Evolutionary conservation across 768 basidiomycete species (phyloP), one percentile per base, ranked within the genome.

Genomic region (Tylopilus subfusipes): DNA sequence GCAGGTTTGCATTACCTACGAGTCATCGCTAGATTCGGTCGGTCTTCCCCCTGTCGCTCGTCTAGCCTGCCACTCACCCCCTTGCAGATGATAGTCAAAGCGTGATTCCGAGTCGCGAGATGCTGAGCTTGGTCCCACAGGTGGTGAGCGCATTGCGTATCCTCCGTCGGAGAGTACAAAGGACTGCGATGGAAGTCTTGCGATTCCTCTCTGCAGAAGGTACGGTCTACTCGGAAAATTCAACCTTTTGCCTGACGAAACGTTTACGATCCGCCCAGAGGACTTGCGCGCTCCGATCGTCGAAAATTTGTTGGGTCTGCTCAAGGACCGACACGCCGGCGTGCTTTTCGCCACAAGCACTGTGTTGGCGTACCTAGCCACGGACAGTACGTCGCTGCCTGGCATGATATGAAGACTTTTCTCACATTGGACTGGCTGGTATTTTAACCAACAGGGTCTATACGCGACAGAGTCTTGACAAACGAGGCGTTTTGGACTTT

Each of bases 1-100:
- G 63, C 68, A 5, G 60, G 59, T 5, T 48, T 68, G 42, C 61
- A 67, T 34, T 68, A 68, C 38, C 43, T 68, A 2, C 68, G 58
- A 5, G 30, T 55, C 0, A 27, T 69, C 19, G 54, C 60, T 44
- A 33, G 53, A 53, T 57, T 61, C 10, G 63, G 67, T 68, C 7
- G 14, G 60, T n/a, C 13, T 12, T 3, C 39, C 22, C 18, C 14
- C 11, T 34, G 18, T 31, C 6, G 22, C 30, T 36, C 18, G 19
- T 16, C 18, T 3, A 5, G 8, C 25, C 34, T 18, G 5, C 12
- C 19, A 4, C 40, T 52, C 4, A 54, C 12, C 1, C 3, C 9
- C 9, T 1, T 27, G 12, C 14, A 65, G 66, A 63, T 0, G 39
- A 58, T 18, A 47, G 34, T 6, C 39, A 22, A 30, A 52, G 10